Conservation (phyloP, 805 yeast genomes). For the Ogataea methylovora region DNA sequence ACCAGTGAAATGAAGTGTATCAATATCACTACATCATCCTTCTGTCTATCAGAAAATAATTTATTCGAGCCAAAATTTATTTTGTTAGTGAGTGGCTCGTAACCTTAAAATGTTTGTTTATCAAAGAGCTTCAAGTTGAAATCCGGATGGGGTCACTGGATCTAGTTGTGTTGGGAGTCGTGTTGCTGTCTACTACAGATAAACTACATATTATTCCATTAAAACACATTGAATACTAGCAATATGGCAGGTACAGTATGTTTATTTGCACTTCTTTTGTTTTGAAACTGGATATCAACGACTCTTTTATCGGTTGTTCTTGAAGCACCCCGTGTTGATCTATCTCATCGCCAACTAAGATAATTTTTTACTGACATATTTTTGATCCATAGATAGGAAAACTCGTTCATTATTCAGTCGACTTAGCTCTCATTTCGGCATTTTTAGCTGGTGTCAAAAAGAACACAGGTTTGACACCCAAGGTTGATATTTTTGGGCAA, state of each 20-base stretch:
- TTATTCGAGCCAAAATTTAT: no score
- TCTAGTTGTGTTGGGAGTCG: no score
- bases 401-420: slow-evolving; percentile 49
- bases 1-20: no score
- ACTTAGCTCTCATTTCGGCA: slow-evolving; percentile 56
- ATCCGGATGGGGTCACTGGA: no score
- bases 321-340: background rate
- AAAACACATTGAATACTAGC: background rate
- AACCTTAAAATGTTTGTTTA: no score
- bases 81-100: no score
- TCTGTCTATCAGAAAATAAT: no score
- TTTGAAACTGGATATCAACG: no score
- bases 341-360: slow-evolving; percentile 1
- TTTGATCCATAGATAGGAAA: slow-evolving; percentile 29
- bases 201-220: no score
- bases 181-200: no score
- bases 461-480: slow-evolving; percentile 61
- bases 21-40: no score
- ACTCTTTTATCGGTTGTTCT: slow-evolving; percentile 5
- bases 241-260: slow-evolving; percentile 1
- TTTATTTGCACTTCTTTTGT: background rate
- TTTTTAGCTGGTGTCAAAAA: slow-evolving; percentile 67
- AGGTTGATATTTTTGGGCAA: slow-evolving; percentile 39
- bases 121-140: no score
- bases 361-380: background rate